Conservation (phyloP, 163 green algal genomes). For the Volvox carteri region DNA sequence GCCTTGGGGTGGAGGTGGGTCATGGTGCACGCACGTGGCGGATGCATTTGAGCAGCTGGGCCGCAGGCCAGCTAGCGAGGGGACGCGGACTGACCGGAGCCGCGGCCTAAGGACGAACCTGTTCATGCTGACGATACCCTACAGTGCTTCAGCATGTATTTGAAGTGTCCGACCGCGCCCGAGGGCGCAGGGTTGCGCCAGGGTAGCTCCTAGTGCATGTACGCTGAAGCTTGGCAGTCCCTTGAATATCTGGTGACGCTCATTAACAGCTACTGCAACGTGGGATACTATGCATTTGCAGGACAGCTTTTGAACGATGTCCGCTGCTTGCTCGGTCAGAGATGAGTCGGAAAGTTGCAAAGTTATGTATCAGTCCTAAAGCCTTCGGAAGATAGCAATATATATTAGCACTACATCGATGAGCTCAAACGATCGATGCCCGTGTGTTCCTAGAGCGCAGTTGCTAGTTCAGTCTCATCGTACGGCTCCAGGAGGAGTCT, state of each 20-base stretch:
- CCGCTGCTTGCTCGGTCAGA: constrained; percentile 23
- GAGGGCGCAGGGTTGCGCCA: constrained; percentile 38
- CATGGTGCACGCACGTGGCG: neutral
- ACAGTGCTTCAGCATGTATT: constrained; percentile 33
- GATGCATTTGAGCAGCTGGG: neutral
- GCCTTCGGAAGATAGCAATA: neutral
- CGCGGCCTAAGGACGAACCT: constrained; percentile 25
- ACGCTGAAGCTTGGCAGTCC: constrained; percentile 32
- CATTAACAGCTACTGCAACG: no score
- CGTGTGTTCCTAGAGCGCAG: neutral
- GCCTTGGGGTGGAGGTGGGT: neutral
- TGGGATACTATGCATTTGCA: no score
- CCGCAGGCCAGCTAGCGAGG: neutral
- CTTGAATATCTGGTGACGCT: neutral
- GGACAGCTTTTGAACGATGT: no score
- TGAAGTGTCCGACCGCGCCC: neutral
- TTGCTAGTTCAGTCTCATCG: no score
- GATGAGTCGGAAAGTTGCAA: neutral
- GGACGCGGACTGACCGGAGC: constrained; percentile 10
- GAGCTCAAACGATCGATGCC: neutral
- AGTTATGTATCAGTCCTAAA: neutral
- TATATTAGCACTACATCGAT: neutral
- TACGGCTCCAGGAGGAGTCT: neutral
- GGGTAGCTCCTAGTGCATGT: constrained; percentile 39
- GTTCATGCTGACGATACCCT: constrained; percentile 38